Percentiles rank a stretch among this genome's conserved stretches.
Evolutionary conservation across 176 grass and related monocot species (phyloP).

Genomic region (Aechmea fasciata): DNA sequence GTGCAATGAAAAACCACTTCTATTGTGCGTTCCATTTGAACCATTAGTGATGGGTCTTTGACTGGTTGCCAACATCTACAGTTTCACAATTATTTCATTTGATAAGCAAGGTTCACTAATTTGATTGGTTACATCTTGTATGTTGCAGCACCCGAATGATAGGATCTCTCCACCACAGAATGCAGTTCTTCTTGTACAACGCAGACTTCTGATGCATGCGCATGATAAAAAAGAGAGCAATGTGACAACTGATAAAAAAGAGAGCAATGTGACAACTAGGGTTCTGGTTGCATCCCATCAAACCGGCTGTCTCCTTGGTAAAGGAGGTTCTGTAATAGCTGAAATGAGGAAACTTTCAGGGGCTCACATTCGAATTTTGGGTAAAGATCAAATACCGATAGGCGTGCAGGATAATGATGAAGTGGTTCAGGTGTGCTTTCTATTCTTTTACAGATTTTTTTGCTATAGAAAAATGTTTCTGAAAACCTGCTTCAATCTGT

Average conservation of each 20-base stretch:
- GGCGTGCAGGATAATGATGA: slow-evolving; percentile 63
- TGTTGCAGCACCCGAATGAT: slow-evolving; percentile 61
- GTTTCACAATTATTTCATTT: no score
- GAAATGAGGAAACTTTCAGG: slow-evolving; percentile 94
- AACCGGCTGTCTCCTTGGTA: slow-evolving; percentile 84
- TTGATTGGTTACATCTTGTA: slow-evolving; percentile 17
- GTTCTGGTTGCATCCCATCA: slow-evolving; percentile 69
- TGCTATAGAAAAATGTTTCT: no score
- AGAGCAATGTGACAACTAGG: slow-evolving; percentile 32
- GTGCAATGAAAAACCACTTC: neutral
- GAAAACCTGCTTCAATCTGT: neutral
- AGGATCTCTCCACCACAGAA: slow-evolving; percentile 80
- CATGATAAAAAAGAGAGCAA: slow-evolving; percentile 44
- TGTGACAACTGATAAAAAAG: slow-evolving; percentile 46
- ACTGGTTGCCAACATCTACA: no score
- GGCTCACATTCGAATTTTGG: slow-evolving; percentile 70
- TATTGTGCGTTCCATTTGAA: no score
- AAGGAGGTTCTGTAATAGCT: slow-evolving; percentile 75
- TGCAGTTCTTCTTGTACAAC: slow-evolving; percentile 79
- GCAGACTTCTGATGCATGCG: slow-evolving; percentile 36
- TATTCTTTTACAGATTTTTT: neutral
- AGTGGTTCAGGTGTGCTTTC: slow-evolving; percentile 64
- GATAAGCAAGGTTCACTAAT: slow-evolving; percentile 11
- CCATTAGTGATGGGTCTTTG: no score
- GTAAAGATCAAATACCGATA: slow-evolving; percentile 62